These are phyloP conservation scores for Globisporangium sylvaticum DNA, from an alignment of 352 stramenopile species.

Conservation along the genomic window DNA sequence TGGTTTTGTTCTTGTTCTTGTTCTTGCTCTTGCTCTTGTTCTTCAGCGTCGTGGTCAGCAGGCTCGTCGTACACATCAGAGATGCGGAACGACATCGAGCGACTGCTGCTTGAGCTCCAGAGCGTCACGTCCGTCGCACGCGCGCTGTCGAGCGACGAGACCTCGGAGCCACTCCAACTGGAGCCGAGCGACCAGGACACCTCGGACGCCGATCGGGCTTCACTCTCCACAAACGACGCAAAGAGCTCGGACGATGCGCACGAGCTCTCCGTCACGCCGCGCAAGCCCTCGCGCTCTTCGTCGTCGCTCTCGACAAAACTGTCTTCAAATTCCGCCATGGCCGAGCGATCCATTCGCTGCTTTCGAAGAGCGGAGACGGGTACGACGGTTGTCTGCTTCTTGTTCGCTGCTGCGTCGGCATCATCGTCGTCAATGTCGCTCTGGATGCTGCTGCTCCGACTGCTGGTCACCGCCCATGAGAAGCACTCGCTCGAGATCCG, in stretches of 20 bases:
- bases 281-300: neutral
- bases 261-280: neutral
- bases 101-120: neutral
- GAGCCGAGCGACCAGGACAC: constrained; percentile 5
- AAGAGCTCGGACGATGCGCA: neutral
- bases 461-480: neutral
- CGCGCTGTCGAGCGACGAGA: constrained; percentile 11
- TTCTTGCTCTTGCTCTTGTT: neutral
- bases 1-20: neutral
- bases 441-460: constrained; percentile 1
- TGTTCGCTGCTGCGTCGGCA: neutral
- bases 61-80: neutral
- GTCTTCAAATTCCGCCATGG: neutral
- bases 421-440: neutral
- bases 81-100: neutral
- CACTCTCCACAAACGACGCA: constrained; percentile 5
- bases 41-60: neutral
- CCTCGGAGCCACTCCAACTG: constrained; percentile 10
- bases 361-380: neutral
- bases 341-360: neutral
- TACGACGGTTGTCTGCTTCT: neutral
- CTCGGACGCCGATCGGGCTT: neutral
- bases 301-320: neutral
- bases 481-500: constrained; percentile 1
- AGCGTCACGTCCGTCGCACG: constrained; percentile 4